These are phyloP conservation scores for Zygnema circumcarinatum DNA, from an alignment of 139 green algal genomes.

Conservation along the genomic window DNA sequence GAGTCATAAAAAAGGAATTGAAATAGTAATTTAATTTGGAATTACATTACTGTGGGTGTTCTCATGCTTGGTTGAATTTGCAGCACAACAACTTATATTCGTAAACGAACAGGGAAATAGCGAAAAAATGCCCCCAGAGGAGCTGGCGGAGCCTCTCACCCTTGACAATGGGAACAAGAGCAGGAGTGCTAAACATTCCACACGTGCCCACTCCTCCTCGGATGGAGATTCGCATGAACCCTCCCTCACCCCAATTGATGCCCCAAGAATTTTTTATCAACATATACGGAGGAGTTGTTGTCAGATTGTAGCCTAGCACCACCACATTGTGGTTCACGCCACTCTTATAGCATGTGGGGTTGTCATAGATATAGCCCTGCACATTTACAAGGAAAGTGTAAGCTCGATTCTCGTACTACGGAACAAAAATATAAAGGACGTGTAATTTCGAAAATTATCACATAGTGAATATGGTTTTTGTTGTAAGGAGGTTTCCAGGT, in stretches of 20 bases:
- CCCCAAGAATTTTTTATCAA: slow-evolving; percentile 73
- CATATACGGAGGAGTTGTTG: slow-evolving; percentile 69
- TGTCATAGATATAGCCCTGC: background rate
- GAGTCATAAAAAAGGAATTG: background rate
- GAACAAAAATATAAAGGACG: background rate
- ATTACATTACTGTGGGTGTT: background rate
- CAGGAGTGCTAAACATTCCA: slow-evolving; percentile 6
- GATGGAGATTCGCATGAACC: slow-evolving; percentile 76
- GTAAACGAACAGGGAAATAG: background rate
- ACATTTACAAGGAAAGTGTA: background rate
- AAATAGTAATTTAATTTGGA: slow-evolving; percentile 1
- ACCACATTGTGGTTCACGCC: slow-evolving; percentile 83
- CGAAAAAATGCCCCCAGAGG: background rate
- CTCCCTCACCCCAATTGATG: slow-evolving; percentile 77
- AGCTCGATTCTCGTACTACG: background rate
- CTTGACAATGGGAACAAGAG: background rate
- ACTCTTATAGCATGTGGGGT: slow-evolving; percentile 1
- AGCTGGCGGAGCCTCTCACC: slow-evolving; percentile 4
- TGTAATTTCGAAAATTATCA: background rate
- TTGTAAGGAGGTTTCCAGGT: background rate
- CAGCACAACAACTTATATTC: background rate
- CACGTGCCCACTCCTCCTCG: slow-evolving; percentile 12
- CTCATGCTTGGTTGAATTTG: background rate
- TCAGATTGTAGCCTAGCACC: slow-evolving; percentile 83
- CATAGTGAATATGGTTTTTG: background rate